Conservation (phyloP, 2,329 filamentous ascomycete genomes). For the Emergomyces pasteurianus region DNA sequence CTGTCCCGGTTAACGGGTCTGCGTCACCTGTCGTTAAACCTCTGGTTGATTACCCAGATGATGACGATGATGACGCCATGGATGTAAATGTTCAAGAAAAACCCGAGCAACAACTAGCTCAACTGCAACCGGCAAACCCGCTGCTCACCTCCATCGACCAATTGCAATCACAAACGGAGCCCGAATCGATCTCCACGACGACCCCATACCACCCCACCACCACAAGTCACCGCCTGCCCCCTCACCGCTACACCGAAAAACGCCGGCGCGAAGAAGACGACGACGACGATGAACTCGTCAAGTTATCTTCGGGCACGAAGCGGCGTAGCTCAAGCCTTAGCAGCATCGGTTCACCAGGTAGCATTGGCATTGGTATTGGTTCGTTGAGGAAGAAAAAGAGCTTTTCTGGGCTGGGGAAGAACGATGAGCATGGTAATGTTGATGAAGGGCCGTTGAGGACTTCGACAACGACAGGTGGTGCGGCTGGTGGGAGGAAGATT, state of each 20-base stretch:
- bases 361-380: constrained; percentile 18
- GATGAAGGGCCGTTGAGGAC: constrained; percentile 8
- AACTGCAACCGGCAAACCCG: constrained; percentile 9
- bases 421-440: constrained; percentile 6
- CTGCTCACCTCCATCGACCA: neutral
- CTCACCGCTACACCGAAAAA: constrained; percentile 76
- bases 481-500: constrained; percentile 21
- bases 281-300: constrained; percentile 83
- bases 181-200: neutral
- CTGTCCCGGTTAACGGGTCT: constrained; percentile 42
- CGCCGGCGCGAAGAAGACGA: constrained; percentile 76
- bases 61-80: constrained; percentile 63
- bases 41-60: constrained; percentile 85
- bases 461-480: constrained; percentile 1
- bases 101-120: neutral
- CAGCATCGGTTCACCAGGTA: constrained; percentile 12
- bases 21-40: constrained; percentile 54
- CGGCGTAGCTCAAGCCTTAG: constrained; percentile 33
- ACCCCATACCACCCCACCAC: neutral
- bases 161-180: neutral
- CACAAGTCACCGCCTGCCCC: constrained; percentile 32
- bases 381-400: constrained; percentile 23
- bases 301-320: constrained; percentile 49
- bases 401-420: constrained; percentile 15
- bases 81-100: constrained; percentile 35